Percentiles rank a stretch among this genome's conserved stretches.
These are phyloP conservation scores for Chalciporus piperatoides DNA, from an alignment of 1,284 basidiomycete genomes.

Conservation along the genomic window DNA sequence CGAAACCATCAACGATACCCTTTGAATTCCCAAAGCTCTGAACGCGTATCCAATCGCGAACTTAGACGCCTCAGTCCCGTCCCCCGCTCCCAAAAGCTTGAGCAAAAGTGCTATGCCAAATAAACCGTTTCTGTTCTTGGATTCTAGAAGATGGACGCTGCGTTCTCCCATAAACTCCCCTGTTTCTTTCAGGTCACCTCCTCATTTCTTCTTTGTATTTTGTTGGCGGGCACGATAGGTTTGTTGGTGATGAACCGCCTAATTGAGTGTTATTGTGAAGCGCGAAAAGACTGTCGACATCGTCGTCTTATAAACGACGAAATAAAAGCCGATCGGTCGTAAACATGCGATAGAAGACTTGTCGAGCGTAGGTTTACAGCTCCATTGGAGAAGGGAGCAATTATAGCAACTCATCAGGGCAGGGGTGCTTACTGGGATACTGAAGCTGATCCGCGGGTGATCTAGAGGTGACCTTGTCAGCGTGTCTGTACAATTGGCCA, in stretches of 20 bases:
- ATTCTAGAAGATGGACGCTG: slow-evolving; percentile 19
- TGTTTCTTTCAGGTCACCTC: slow-evolving; percentile 19
- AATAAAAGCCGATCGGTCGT: slow-evolving; percentile 16
- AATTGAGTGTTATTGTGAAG: slow-evolving; percentile 31
- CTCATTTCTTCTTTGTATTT: slow-evolving; percentile 25
- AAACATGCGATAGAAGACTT: slow-evolving; percentile 4
- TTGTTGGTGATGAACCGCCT: slow-evolving; percentile 26
- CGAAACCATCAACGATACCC: slow-evolving; percentile 19
- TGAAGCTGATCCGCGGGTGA: no score
- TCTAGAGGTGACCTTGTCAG: not conserved
- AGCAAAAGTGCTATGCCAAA: slow-evolving; percentile 19
- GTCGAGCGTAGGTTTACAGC: no score
- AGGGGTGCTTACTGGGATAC: no score
- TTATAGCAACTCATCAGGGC: no score
- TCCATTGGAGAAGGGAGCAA: no score
- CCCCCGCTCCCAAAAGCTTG: slow-evolving; percentile 22
- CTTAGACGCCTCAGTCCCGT: slow-evolving; percentile 21
- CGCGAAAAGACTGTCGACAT: slow-evolving; percentile 25
- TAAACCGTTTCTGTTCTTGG: slow-evolving; percentile 23
- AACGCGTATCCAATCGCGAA: slow-evolving; percentile 27
- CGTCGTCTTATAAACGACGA: slow-evolving; percentile 19
- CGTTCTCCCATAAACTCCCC: slow-evolving; percentile 31
- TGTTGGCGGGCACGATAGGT: slow-evolving; percentile 24
- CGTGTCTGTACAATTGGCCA: not conserved
- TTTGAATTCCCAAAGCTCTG: slow-evolving; percentile 20